phyloP scores from a whole-genome alignment of 139 green algal species.

The Coelastrella sp. region DNA sequence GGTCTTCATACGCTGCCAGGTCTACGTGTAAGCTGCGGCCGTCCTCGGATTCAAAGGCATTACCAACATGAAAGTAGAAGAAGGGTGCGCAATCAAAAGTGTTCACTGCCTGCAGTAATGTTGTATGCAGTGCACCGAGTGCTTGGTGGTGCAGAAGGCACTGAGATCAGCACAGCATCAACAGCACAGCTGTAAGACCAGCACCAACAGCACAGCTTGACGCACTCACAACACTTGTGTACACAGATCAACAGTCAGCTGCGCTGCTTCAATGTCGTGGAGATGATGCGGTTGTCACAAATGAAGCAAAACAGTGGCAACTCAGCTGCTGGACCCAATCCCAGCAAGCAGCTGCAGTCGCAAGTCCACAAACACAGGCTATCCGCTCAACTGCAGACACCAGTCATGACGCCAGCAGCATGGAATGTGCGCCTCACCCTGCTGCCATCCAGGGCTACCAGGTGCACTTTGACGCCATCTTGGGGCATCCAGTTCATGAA shows the following conservation, averaged over 20 bases:
- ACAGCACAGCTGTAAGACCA: background rate
- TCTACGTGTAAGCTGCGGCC: conserved; percentile 61
- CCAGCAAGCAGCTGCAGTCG: no score
- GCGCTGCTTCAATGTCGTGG: no score
- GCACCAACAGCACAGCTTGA: no score
- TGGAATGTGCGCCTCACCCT: conserved; percentile 31
- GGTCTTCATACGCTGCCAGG: conserved; percentile 72
- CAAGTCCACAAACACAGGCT: no score
- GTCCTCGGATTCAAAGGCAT: conserved; percentile 67
- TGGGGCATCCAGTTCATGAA: conserved; percentile 83
- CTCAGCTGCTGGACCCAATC: no score
- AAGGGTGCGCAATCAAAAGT: conserved; percentile 54
- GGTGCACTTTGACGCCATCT: conserved; percentile 66
- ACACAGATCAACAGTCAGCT: no score
- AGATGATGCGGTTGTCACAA: no score
- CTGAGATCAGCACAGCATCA: background rate
- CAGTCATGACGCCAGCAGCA: no score
- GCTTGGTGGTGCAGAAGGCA: background rate
- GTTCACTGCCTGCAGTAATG: background rate
- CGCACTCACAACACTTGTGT: no score
- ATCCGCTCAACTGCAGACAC: no score
- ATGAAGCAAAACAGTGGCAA: no score
- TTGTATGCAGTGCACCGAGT: background rate
- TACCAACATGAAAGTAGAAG: conserved; percentile 84
- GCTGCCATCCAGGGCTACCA: conserved; percentile 69